Percentiles rank a stretch among this genome's conserved stretches.
Evolutionary conservation across 306 rosid species (phyloP).

Genomic region (Malus orientalis): DNA sequence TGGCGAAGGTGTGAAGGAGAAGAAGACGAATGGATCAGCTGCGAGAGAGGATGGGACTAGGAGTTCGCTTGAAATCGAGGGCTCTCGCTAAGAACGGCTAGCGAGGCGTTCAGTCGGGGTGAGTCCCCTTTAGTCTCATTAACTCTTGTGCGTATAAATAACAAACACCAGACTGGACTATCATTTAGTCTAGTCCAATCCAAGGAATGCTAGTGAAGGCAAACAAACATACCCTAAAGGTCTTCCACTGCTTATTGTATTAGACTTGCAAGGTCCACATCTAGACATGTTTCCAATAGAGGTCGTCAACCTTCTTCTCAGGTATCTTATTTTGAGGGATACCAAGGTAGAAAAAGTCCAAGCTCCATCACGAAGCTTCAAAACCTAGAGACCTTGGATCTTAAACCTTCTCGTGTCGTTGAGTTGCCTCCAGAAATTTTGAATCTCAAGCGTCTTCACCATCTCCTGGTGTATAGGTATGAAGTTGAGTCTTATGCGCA

Average conservation of each 20-base stretch:
- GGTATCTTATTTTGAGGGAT: slow-evolving; percentile 25
- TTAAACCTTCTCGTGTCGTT: slow-evolving; percentile 19
- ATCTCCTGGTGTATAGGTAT: slow-evolving; percentile 22
- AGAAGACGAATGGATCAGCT: too few relatives aligned
- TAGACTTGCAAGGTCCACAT: slow-evolving; percentile 19
- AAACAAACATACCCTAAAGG: background rate
- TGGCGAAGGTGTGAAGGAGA: too few relatives aligned
- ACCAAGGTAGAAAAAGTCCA: slow-evolving; percentile 20
- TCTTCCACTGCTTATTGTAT: slow-evolving; percentile 23
- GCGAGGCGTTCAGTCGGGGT: too few relatives aligned
- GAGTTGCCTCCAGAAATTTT: slow-evolving; percentile 23
- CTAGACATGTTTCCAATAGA: slow-evolving; percentile 15
- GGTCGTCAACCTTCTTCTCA: slow-evolving; percentile 15
- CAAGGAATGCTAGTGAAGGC: too few relatives aligned
- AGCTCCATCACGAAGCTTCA: slow-evolving; percentile 22
- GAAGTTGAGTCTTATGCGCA: slow-evolving; percentile 7
- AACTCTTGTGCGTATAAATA: too few relatives aligned
- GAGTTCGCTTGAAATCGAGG: too few relatives aligned
- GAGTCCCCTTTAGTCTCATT: too few relatives aligned
- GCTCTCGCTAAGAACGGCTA: too few relatives aligned
- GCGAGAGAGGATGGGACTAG: too few relatives aligned
- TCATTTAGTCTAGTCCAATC: too few relatives aligned
- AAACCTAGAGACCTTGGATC: slow-evolving; percentile 30
- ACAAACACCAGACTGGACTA: too few relatives aligned
- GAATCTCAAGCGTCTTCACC: slow-evolving; percentile 25